phyloP scores from a whole-genome alignment of 179 eudicot genomes.

The Actinidia chinensis region DNA sequence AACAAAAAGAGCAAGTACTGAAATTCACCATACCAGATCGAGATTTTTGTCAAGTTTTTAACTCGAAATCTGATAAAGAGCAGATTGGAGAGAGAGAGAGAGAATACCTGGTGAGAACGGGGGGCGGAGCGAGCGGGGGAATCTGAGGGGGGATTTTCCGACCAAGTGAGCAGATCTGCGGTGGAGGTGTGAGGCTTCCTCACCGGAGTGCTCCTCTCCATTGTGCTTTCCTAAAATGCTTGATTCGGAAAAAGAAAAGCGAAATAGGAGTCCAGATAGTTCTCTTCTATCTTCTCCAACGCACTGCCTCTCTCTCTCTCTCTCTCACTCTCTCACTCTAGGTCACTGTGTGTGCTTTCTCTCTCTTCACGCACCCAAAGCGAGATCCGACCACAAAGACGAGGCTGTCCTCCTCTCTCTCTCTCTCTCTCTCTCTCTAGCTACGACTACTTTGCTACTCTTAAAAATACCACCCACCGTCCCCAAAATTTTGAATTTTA shows the following conservation, averaged over 20 bases:
- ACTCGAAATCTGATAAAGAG: too few relatives aligned
- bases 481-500: constrained; percentile 17
- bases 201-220: constrained; percentile 69
- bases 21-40: too few relatives aligned
- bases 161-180: constrained; percentile 95
- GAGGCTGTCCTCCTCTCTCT: constrained; percentile 17
- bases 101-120: constrained; percentile 71
- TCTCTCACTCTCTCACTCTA: not conserved
- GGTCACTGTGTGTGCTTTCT: not conserved
- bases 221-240: constrained; percentile 11
- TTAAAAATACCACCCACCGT: not conserved
- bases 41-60: too few relatives aligned
- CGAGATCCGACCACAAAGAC: constrained; percentile 18
- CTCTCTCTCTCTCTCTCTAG: constrained; percentile 9
- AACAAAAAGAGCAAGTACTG: too few relatives aligned
- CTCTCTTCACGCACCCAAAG: constrained; percentile 11
- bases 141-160: constrained; percentile 59
- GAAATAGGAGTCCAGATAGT: not conserved
- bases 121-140: constrained; percentile 39
- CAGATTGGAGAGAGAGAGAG: not conserved
- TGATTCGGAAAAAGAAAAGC: not conserved
- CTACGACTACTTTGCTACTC: not conserved
- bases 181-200: constrained; percentile 82
- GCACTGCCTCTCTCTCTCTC: constrained; percentile 10
- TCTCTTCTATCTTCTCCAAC: not conserved